Base-by-base conservation (phyloP, 1,139 yeast species). In the Casaregolazyma lundiana region DNA sequence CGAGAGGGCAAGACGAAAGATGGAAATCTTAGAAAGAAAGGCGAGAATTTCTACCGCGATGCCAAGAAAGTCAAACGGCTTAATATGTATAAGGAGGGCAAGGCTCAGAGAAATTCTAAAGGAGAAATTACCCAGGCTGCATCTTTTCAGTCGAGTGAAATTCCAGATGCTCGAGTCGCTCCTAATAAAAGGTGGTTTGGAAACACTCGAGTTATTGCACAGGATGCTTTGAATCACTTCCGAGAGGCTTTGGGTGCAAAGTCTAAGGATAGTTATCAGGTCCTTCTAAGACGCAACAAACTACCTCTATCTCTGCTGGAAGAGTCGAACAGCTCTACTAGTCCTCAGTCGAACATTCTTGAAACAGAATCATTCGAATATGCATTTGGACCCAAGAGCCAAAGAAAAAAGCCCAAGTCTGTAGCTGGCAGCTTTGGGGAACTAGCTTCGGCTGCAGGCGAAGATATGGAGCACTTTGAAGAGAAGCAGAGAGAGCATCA, bases 181-280 rank as follows among this genome's bases (percentile, higher is more conserved):
- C 98, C 98, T 4, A 90, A 92, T 66, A 79, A 96, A 64, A 80
- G 92, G 61, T 92, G 98, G 98, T 94, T 92, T 64, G 97, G 97
- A 45, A 92, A 89, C 68, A 89, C 98, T 21, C 79, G 98, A 61
- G 98, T 92, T 39, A 92, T 92, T 62, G 92, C 97, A 2, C 98
- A 92, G 65, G 97, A 94, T 71, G 96, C 98, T 1, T 73, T 92
- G 62, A 73, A 85, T 37, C 97, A 92, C 69, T 92, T 92, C 70
- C 77, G 98, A 66, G 94, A 88, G 59, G 97, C 97, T 6, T 76
- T 92, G 73, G 95, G 95, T 44, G 96, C 85, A 53, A 85, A 84
- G 60, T 78, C 84, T 58, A 76, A 82, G 58, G 96, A 90, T 63
- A 78, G 96, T 0, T 92, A 89, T 64, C 95, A 89, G 62, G 95